phyloP scores from a whole-genome alignment of 345 rosid genomes.

The Eutrema heterophyllum region DNA sequence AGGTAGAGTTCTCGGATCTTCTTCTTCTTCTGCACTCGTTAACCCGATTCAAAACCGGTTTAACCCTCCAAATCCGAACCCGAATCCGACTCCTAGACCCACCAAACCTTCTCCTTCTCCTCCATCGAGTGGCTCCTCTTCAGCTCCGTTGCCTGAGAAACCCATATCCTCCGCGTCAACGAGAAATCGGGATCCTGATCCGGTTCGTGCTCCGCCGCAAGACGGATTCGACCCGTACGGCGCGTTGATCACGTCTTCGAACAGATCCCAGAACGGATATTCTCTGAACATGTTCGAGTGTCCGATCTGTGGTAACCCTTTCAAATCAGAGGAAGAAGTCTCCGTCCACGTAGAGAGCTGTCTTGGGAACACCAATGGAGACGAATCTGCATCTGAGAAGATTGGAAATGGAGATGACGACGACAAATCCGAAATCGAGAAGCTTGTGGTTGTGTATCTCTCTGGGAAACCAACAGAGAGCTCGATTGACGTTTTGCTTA shows the following conservation, averaged over 20 bases:
- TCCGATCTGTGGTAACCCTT: conserved; percentile 63
- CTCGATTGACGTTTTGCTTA: conserved; percentile 55
- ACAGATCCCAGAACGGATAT: conserved; percentile 69
- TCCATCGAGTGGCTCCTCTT: no score
- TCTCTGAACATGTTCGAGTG: conserved; percentile 70
- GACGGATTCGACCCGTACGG: conserved; percentile 70
- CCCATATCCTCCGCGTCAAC: conserved; percentile 32
- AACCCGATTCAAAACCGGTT: conserved; percentile 45
- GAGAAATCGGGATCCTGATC: conserved; percentile 23
- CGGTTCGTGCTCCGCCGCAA: conserved; percentile 35
- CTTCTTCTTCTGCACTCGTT: conserved; percentile 50
- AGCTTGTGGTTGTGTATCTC: conserved; percentile 45
- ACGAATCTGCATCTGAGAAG: conserved; percentile 8
- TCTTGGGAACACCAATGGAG: conserved; percentile 26
- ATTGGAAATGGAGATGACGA: conserved; percentile 14
- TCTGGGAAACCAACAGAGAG: conserved; percentile 60
- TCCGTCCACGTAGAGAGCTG: conserved; percentile 77
- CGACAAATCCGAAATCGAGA: conserved; percentile 40
- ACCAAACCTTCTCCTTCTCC: conserved; percentile 25
- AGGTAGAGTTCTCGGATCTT: conserved; percentile 79
- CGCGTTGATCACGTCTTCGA: conserved; percentile 66
- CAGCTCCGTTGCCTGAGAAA: conserved; percentile 34
- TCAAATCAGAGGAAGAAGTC: conserved; percentile 65
- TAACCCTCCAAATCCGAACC: conserved; percentile 15
- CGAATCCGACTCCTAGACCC: conserved; percentile 31